A percentile compares a stretch with the other conserved stretches of the same genome.
Evolutionary conservation across 257 asterid genomes (phyloP).

Genomic region (Nicotiana otophora): DNA sequence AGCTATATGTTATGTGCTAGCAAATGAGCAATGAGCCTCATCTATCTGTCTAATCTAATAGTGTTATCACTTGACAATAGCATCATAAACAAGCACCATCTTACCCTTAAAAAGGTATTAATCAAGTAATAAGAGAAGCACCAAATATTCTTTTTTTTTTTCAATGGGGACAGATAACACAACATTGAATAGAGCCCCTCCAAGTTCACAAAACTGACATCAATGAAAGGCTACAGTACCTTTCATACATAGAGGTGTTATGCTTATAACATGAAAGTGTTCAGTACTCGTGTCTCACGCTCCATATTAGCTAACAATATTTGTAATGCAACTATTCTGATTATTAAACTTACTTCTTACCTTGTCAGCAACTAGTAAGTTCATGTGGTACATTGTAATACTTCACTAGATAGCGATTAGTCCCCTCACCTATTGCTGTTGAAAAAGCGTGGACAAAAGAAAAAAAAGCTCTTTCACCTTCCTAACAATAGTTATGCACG

Average conservation of each 20-base stretch:
- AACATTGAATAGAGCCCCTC: background rate
- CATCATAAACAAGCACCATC: background rate
- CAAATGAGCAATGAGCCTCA: background rate
- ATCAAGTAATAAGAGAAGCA: background rate
- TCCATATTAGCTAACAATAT: background rate
- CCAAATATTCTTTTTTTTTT: background rate
- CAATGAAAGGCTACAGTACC: background rate
- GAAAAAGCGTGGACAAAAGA: background rate
- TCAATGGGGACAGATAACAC: background rate
- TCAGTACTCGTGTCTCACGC: background rate
- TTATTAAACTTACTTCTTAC: no score
- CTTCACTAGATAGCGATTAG: background rate
- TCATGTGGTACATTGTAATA: background rate
- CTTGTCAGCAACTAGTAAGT: background rate
- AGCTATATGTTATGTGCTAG: background rate
- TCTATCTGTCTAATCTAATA: background rate
- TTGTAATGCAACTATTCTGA: background rate
- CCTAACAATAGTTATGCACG: background rate
- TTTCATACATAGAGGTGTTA: background rate
- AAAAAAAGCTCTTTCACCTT: background rate
- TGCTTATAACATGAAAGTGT: background rate
- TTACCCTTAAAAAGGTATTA: background rate
- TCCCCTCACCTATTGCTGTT: background rate
- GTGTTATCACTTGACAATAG: background rate
- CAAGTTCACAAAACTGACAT: background rate